These are phyloP conservation scores for Penicillium sp. DNA, from an alignment of 2,329 filamentous ascomycete genomes.

Conservation along the genomic window DNA sequence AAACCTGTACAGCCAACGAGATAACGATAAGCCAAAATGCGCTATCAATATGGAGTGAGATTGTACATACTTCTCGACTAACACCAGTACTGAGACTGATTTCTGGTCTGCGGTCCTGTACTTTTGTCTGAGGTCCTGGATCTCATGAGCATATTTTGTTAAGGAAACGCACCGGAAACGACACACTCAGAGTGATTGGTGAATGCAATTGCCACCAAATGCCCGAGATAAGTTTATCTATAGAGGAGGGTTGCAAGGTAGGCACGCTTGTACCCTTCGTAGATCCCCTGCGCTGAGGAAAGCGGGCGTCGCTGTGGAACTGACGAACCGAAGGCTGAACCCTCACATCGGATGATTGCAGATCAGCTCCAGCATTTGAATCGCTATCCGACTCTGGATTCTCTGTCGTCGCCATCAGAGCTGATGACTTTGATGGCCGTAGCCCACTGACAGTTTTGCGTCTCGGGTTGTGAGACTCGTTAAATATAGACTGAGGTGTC, in stretches of 20 bases:
- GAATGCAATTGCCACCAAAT: slow-evolving; percentile 51
- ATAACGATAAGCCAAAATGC: too few species aligned
- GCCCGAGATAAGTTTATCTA: slow-evolving; percentile 50
- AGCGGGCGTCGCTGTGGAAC: slow-evolving; percentile 25
- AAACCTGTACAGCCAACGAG: too few species aligned
- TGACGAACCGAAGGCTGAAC: slow-evolving; percentile 18
- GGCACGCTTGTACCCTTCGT: slow-evolving; percentile 34
- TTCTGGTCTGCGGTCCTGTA: too few species aligned
- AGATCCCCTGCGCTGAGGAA: slow-evolving; percentile 24
- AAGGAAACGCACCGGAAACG: slow-evolving; percentile 15
- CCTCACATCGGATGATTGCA: not conserved
- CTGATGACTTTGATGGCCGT: slow-evolving; percentile 16
- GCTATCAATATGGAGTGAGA: too few species aligned
- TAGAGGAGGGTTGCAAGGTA: slow-evolving; percentile 46
- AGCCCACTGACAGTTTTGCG: slow-evolving; percentile 35
- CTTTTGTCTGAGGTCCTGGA: not conserved
- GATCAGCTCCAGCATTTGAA: too few species aligned
- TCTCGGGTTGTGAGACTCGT: slow-evolving; percentile 16
- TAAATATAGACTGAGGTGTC: slow-evolving; percentile 3
- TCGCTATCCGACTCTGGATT: too few species aligned
- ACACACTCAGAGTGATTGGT: slow-evolving; percentile 15
- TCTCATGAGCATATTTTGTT: not conserved
- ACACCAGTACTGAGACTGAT: too few species aligned
- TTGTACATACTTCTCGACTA: too few species aligned
- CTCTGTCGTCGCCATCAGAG: too few species aligned